Base-by-base conservation (phyloP, 169 alveolate species). In the Cyclospora cayetanensis region DNA sequence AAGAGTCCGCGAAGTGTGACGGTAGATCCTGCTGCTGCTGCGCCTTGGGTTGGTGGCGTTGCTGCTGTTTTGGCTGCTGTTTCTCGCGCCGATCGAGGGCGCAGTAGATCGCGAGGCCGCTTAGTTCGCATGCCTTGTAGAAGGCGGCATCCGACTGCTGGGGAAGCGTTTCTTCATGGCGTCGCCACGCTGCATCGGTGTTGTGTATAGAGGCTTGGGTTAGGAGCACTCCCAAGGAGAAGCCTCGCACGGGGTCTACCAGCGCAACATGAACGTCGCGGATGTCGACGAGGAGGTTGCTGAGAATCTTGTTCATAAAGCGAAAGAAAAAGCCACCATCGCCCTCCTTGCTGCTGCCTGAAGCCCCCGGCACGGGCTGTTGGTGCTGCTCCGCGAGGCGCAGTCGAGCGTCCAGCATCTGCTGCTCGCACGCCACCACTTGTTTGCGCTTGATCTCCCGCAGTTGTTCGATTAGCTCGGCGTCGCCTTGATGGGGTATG, bases 221-320 rank as follows among this genome's bases (percentile, higher is more conserved):
- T 63, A 87, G 77, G 9, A 87, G 92, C 52, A 68, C 87, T 2
- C 96, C 97, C 60, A 95, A 90, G 34, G 95, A 91, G 93, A 95
- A 94, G 53, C 94, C 91, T 74, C 89, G 82, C 29, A 77, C 90
- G 29, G 93, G 80, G 90, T 96, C 98, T 39, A 93, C 94, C 90
- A 95, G 95, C 86, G 95, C 96, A 74, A 96, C 77, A 90, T 95
- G 96, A 31, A 96, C 94, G 92, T 95, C 96, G 27, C 95, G 94
- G 77, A 96, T 92, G 80, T 96, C 97, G 66, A 96, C 93, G 85
- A 95, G 96, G 42, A 96, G 94, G 82, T 95, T 96, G 96, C 95
- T 95, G 82, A 96, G 93, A 55, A 96, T 93, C 90, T 95, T 95
- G 86, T 95, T 96, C 63, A 95, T 90, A 55, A 96, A 83, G 79